phyloP scores from a whole-genome alignment of 495 filamentous ascomycete species.

The Penicillium tannophilum region DNA sequence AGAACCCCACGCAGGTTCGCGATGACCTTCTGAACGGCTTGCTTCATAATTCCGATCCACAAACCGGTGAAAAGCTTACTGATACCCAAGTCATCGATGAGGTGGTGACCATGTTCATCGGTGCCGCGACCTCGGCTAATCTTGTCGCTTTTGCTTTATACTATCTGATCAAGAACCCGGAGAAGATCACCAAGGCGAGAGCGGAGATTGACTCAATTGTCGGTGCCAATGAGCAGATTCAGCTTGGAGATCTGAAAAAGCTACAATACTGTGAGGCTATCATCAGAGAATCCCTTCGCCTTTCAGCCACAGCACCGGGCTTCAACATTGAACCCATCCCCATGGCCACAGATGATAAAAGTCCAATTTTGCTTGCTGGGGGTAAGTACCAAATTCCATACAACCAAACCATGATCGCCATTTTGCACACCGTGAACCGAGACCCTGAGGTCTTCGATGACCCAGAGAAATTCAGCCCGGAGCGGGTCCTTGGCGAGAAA shows the following conservation, averaged over 20 bases:
- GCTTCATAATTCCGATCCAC: slow-evolving; percentile 63
- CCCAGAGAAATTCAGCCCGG: slow-evolving; percentile 64
- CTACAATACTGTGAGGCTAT: slow-evolving; percentile 66
- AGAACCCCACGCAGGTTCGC: slow-evolving; percentile 43
- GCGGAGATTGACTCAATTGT: slow-evolving; percentile 38
- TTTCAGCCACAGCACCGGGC: slow-evolving; percentile 64
- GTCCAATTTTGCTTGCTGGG: slow-evolving; percentile 52
- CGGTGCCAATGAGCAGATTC: slow-evolving; percentile 30
- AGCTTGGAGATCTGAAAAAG: slow-evolving; percentile 61
- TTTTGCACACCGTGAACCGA: slow-evolving; percentile 66
- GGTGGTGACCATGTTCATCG: slow-evolving; percentile 51
- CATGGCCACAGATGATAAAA: slow-evolving; percentile 48
- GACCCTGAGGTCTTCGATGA: slow-evolving; percentile 70
- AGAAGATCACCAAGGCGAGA: slow-evolving; percentile 32
- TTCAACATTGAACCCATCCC: slow-evolving; percentile 60
- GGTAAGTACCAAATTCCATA: slow-evolving; percentile 69
- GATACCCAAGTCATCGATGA: slow-evolving; percentile 65
- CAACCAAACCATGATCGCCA: slow-evolving; percentile 61
- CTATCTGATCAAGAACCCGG: slow-evolving; percentile 40
- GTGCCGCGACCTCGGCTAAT: slow-evolving; percentile 40
- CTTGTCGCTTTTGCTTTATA: slow-evolving; percentile 41
- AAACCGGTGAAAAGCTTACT: slow-evolving; percentile 62
- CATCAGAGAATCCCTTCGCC: slow-evolving; percentile 72
- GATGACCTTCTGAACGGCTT: slow-evolving; percentile 71
- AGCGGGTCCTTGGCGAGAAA: slow-evolving; percentile 67